Conservation (phyloP, 257 asterid genomes). For the Jasminum sambac region DNA sequence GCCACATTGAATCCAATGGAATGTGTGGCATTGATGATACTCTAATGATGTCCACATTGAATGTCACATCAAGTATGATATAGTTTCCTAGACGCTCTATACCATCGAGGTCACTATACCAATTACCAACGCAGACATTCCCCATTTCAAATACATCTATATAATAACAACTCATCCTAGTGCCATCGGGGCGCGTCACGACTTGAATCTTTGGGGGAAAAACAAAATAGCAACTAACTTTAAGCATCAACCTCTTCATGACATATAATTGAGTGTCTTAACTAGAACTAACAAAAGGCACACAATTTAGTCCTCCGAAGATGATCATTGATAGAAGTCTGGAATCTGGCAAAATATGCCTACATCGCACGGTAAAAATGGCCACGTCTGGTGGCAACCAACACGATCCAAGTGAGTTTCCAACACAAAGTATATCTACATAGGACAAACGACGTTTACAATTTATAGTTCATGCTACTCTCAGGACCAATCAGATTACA, state of each 20-base stretch:
- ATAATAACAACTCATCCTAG: too few species aligned
- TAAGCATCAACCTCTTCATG: not conserved
- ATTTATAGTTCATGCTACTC: conserved; percentile 21
- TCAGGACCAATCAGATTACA: conserved; percentile 16
- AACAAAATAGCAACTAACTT: not conserved
- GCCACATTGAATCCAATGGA: too few species aligned
- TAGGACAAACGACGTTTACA: conserved; percentile 11
- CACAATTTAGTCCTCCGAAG: not conserved
- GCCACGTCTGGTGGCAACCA: conserved; percentile 18
- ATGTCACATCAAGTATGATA: too few species aligned
- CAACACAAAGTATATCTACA: conserved; percentile 35
- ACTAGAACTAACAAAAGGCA: not conserved
- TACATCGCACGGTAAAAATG: conserved; percentile 1
- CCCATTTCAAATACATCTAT: too few species aligned
- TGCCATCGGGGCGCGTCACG: too few species aligned
- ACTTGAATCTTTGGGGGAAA: too few species aligned
- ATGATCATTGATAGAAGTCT: not conserved
- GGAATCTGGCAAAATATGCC: conserved; percentile 8
- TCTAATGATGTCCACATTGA: too few species aligned
- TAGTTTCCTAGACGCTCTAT: too few species aligned
- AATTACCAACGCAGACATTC: too few species aligned
- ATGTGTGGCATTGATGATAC: too few species aligned
- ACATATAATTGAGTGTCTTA: not conserved
- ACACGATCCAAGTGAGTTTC: conserved; percentile 14
- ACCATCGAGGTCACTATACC: too few species aligned